Conservation (phyloP, 2,329 filamentous ascomycete species). For the Apiospora kogelbergensis region DNA sequence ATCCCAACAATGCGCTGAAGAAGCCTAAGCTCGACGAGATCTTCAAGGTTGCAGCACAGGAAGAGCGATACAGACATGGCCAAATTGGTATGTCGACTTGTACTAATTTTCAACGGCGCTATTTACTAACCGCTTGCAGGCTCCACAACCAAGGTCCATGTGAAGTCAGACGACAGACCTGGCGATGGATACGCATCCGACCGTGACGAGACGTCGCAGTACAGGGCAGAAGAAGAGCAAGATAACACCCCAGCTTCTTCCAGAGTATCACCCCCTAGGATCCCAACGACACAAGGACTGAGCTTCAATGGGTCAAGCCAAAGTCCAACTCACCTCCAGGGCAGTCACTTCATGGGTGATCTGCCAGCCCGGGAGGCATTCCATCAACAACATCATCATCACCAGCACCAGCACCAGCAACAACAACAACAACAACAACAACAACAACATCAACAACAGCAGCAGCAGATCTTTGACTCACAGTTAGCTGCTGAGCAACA, state of each 20-base stretch:
- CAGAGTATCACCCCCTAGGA: constrained; percentile 36
- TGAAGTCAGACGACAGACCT: constrained; percentile 53
- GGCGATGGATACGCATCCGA: constrained; percentile 48
- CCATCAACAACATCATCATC: neutral
- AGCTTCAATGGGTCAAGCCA: constrained; percentile 37
- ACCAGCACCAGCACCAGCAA: neutral
- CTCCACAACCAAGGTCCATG: constrained; percentile 42
- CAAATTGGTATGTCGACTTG: constrained; percentile 53
- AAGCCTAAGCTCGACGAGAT: constrained; percentile 58
- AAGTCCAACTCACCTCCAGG: constrained; percentile 32
- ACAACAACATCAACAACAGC: constrained; percentile 19
- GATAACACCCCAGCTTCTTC: constrained; percentile 33
- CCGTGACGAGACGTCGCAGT: constrained; percentile 42
- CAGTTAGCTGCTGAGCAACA: constrained; percentile 16
- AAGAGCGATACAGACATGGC: constrained; percentile 55
- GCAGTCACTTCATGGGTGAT: constrained; percentile 36
- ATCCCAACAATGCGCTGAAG: constrained; percentile 54
- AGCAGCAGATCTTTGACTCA: constrained; percentile 1
- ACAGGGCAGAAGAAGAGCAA: constrained; percentile 42
- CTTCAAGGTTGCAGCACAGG: constrained; percentile 58
- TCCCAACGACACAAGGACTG: constrained; percentile 34
- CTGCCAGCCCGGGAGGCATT: neutral
- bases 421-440: constrained; percentile 19
- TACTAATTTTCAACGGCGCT: no score
- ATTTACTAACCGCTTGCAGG: constrained; percentile 13